A percentile compares a stretch with the other conserved stretches of the same genome.
Conservation (phyloP, 2,329 filamentous ascomycete species). For the Hortaea sp. region DNA sequence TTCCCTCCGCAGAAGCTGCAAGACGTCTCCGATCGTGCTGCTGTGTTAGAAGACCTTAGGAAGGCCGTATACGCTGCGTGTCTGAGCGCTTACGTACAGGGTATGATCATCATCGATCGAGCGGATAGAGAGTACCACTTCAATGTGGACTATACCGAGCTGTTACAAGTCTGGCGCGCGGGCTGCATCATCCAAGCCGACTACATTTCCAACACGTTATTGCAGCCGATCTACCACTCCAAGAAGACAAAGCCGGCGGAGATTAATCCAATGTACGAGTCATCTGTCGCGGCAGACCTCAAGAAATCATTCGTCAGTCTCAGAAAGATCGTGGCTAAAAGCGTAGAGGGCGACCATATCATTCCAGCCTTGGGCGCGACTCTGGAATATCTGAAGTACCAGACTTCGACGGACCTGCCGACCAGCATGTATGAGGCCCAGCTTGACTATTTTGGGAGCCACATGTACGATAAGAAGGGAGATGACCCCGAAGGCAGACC, state of each 20-base stretch:
- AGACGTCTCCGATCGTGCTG: constrained; percentile 21
- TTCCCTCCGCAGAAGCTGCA: constrained; percentile 28
- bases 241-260: constrained; percentile 25
- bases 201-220: constrained; percentile 48
- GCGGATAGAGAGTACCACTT: constrained; percentile 51
- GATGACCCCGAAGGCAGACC: constrained; percentile 42
- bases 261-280: constrained; percentile 38
- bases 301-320: constrained; percentile 40
- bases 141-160: constrained; percentile 43
- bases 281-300: constrained; percentile 44
- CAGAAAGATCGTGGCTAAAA: constrained; percentile 47
- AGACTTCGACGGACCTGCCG: constrained; percentile 48
- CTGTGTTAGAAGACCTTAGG: constrained; percentile 49
- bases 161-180: constrained; percentile 55
- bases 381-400: constrained; percentile 59
- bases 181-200: constrained; percentile 64
- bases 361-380: constrained; percentile 51
- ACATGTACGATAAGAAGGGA: constrained; percentile 52
- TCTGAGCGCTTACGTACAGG: constrained; percentile 54
- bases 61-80: constrained; percentile 52
- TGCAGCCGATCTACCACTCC: constrained; percentile 36
- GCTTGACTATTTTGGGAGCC: constrained; percentile 60
- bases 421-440: constrained; percentile 62
- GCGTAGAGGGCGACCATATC: constrained; percentile 48
- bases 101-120: constrained; percentile 52